Conservation (phyloP, 2,329 filamentous ascomycete species). For the Diaporthe nobilis region DNA sequence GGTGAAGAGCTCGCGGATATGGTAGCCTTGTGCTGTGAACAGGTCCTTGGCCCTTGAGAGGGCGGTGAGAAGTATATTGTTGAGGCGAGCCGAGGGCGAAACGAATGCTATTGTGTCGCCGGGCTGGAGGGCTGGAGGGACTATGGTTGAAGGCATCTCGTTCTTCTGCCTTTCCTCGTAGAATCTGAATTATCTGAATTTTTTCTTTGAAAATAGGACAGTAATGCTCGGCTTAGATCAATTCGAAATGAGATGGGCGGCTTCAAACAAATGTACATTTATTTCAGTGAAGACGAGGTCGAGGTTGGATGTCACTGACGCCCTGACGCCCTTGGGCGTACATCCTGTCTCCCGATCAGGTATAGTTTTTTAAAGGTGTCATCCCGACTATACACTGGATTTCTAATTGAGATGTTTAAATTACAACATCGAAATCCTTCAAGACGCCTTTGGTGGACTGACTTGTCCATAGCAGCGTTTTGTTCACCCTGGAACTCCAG, state of each 20-base stretch:
- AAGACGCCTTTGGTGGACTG: background rate
- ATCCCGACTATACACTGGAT: background rate
- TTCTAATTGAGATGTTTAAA: background rate
- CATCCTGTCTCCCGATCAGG: background rate
- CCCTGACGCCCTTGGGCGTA: background rate
- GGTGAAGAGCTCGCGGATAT: conserved; percentile 52
- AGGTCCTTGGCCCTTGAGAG: conserved; percentile 50
- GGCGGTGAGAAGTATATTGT: conserved; percentile 48
- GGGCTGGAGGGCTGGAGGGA: conserved; percentile 46
- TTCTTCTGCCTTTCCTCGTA: background rate
- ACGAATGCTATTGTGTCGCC: conserved; percentile 57
- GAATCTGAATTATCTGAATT: background rate
- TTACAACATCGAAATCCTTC: background rate
- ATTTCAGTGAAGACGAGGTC: background rate
- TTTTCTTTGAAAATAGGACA: background rate
- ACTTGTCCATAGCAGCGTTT: too few relatives aligned
- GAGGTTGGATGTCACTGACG: background rate
- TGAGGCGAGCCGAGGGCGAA: conserved; percentile 57
- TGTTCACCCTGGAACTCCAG: background rate
- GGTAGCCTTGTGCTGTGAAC: conserved; percentile 52
- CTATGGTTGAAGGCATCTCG: background rate
- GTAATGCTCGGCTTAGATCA: background rate
- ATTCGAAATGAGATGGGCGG: too few relatives aligned
- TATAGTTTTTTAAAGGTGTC: background rate
- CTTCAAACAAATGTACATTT: background rate